Evolutionary conservation across 805 yeast species (phyloP).

Genomic region (Kockiozyma suomiensis): DNA sequence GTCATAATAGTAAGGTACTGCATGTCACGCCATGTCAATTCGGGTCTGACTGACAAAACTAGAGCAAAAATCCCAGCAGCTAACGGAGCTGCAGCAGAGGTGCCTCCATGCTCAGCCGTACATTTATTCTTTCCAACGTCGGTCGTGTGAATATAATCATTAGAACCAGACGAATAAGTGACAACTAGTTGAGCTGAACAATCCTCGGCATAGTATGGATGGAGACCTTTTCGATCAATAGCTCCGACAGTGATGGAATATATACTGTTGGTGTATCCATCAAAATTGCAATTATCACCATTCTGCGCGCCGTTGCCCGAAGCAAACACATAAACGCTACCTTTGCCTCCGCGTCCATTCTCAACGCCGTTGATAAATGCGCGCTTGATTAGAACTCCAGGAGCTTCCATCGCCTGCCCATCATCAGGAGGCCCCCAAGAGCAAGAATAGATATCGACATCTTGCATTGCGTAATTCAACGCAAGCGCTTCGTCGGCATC

Average conservation of each 20-base stretch:
- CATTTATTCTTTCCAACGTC: conserved; percentile 60
- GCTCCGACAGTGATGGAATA: conserved; percentile 95
- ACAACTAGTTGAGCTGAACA: conserved; percentile 95
- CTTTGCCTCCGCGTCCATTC: conserved; percentile 78
- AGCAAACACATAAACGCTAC: conserved; percentile 91
- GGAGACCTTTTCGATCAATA: conserved; percentile 80
- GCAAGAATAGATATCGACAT: conserved; percentile 92
- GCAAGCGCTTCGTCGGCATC: conserved; percentile 91
- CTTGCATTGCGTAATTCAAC: conserved; percentile 73
- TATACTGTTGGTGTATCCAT: conserved; percentile 95
- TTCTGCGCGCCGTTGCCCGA: conserved; percentile 87
- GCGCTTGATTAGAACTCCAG: conserved; percentile 72
- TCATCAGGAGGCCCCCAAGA: conserved; percentile 99
- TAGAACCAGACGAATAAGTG: conserved; percentile 89
- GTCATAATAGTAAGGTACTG: conserved; percentile 79
- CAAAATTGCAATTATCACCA: conserved; percentile 93
- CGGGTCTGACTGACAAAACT: conserved; percentile 79
- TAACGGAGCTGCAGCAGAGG: conserved; percentile 98
- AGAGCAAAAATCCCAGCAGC: conserved; percentile 95
- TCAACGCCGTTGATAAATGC: conserved; percentile 83
- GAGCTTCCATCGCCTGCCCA: conserved; percentile 83
- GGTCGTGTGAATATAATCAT: conserved; percentile 86
- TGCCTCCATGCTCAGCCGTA: conserved; percentile 83
- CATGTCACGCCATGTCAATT: conserved; percentile 92
- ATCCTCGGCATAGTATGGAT: conserved; percentile 87